Evolutionary conservation across 371 early-diverging fungal genomes (phyloP), one percentile per base, ranked within the genome.

Genomic region (Apophysomyces trapeziformis): DNA sequence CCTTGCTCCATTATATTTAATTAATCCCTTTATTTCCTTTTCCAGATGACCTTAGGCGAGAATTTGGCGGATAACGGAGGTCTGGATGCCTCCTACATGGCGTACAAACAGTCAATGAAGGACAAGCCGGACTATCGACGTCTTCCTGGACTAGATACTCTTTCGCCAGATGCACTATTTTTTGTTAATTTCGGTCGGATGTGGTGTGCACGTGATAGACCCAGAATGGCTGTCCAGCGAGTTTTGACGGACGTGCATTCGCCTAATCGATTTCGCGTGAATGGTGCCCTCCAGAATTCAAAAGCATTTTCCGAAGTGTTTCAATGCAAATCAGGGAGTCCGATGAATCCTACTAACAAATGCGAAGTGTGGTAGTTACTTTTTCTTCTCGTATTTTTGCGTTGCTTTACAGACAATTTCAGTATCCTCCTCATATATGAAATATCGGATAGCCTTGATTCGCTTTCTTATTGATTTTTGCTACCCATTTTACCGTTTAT

Each of bases 1-100:
- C 5, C 18, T 60, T 35, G 38, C 39, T 54, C 16, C 18, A 37
- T 41, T 6, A 4, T 11, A 1, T 5, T 63, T 26, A 26, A 32
- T 39, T 14, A 26, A 9, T 18, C 18, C 11, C 7, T 14, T 21
- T 9, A n/a, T 11, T 6, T 7, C 21, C 9, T 11, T 21, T 21
- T 50, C 4, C 11, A 68, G 63, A 58, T 84, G n/a, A 91, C 90
- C 0, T 66, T 90, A 43, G 84, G 84, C 38, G 91, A 90, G 68
- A 92, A 90, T 69, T 67, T 93, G 60, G 90, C 93, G 3, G 93
- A 91, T 67, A 89, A 88, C 59, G 91, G 91, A 7, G 93, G 91
- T 11, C 38, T 86, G 58, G 72, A 71, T 12, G 63, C 75, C 61
- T 46, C 82, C 0, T 83, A 66, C 61, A 43, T 68, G 41, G 70